Percentiles rank a stretch among this genome's conserved stretches.
These are phyloP conservation scores for Phytophthora tubulina DNA, from an alignment of 352 stramenopile genomes.

Conservation along the genomic window DNA sequence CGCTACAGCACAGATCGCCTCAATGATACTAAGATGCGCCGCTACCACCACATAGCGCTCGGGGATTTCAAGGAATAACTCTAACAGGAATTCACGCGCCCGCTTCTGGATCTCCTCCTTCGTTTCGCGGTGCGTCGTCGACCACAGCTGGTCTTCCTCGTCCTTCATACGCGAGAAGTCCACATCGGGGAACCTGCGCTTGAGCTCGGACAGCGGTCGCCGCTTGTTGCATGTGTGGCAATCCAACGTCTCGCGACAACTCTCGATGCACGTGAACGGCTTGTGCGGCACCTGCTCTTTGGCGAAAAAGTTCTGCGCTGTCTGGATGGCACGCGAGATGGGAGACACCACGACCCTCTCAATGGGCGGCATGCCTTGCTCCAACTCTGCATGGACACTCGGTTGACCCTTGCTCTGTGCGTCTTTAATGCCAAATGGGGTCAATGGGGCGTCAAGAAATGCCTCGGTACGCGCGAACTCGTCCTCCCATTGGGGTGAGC, in stretches of 20 bases:
- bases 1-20: constrained; percentile 62
- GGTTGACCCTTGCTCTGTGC: constrained; percentile 56
- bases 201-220: constrained; percentile 52
- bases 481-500: constrained; percentile 68
- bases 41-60: constrained; percentile 75
- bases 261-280: constrained; percentile 72
- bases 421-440: constrained; percentile 65
- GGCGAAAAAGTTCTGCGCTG: constrained; percentile 70
- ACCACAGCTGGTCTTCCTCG: constrained; percentile 72
- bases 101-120: constrained; percentile 67
- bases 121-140: constrained; percentile 66
- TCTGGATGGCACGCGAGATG: constrained; percentile 79
- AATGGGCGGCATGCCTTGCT: constrained; percentile 41
- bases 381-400: constrained; percentile 49
- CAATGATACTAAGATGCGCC: constrained; percentile 80
- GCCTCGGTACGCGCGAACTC: constrained; percentile 67
- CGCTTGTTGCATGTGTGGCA: constrained; percentile 81
- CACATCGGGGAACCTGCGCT: constrained; percentile 63
- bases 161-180: constrained; percentile 70
- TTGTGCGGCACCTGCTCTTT: constrained; percentile 41
- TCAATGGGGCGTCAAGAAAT: constrained; percentile 76
- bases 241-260: constrained; percentile 74
- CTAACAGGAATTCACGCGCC: constrained; percentile 54
- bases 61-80: constrained; percentile 61
- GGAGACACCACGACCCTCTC: constrained; percentile 45